Conservation (phyloP, 345 rosid genomes). For the Cardiospermum halicacabum region DNA sequence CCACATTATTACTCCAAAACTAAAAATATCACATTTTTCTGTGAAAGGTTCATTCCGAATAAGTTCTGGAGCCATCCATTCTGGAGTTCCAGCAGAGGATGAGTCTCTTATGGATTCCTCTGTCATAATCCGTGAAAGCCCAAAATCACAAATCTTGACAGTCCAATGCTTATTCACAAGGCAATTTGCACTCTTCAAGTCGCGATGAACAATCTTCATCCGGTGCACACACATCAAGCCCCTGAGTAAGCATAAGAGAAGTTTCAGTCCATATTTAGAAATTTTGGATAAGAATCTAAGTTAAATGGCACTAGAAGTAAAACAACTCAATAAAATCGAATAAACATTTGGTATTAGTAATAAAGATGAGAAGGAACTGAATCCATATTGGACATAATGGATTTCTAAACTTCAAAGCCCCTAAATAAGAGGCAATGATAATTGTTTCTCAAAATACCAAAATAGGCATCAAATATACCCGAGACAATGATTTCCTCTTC, state of each 20-base stretch:
- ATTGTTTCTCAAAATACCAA: background rate
- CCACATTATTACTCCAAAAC: slow-evolving; percentile 98
- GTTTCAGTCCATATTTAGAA: slow-evolving; percentile 5
- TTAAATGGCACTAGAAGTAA: background rate
- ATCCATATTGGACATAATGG: too few species aligned
- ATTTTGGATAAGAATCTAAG: background rate
- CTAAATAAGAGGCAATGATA: background rate
- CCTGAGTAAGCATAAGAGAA: slow-evolving; percentile 36
- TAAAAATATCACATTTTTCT: slow-evolving; percentile 96
- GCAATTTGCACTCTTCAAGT: slow-evolving; percentile 83
- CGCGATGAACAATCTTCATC: slow-evolving; percentile 94
- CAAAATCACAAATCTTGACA: slow-evolving; percentile 97
- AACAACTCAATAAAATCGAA: too few species aligned
- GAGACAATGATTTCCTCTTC: slow-evolving; percentile 1
- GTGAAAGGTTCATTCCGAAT: slow-evolving; percentile 86
- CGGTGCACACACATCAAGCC: slow-evolving; percentile 99
- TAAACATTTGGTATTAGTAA: too few species aligned
- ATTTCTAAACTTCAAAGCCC: background rate
- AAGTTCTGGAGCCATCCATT: slow-evolving; percentile 99
- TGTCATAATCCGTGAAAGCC: slow-evolving; percentile 85
- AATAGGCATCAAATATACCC: background rate
- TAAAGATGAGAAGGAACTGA: background rate
- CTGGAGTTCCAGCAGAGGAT: slow-evolving; percentile 96
- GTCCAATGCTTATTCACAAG: slow-evolving; percentile 85
- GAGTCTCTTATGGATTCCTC: slow-evolving; percentile 64